Percentiles rank a stretch among this genome's conserved stretches.
Conservation (phyloP, 345 rosid species). For the Kandelia obovata region DNA sequence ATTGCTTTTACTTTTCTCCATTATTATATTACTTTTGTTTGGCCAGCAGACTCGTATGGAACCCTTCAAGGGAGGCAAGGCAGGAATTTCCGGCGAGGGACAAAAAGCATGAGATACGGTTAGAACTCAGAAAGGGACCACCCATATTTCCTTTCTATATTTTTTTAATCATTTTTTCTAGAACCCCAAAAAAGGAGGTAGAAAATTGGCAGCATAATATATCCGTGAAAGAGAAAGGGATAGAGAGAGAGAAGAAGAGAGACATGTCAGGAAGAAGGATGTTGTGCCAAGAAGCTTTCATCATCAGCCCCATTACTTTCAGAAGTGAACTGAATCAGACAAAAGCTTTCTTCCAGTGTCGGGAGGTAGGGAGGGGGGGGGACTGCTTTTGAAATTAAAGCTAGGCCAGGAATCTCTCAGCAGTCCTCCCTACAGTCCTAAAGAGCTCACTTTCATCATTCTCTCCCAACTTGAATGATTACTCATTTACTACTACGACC, state of each 20-base stretch:
- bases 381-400: slow-evolving; percentile 18
- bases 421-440: neutral
- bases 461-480: slow-evolving; percentile 30
- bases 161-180: too few relatives aligned
- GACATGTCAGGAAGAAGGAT: slow-evolving; percentile 22
- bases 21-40: slow-evolving; percentile 2
- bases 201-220: neutral
- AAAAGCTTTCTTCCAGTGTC: slow-evolving; percentile 21
- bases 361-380: neutral
- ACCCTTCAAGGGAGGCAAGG: slow-evolving; percentile 51
- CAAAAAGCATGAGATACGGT: slow-evolving; percentile 4
- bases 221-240: slow-evolving; percentile 5
- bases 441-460: slow-evolving; percentile 25
- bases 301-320: slow-evolving; percentile 38
- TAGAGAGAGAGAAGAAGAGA: neutral
- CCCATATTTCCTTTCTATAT: neutral
- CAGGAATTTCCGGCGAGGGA: slow-evolving; percentile 39
- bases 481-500: slow-evolving; percentile 29
- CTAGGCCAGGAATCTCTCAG: slow-evolving; percentile 25
- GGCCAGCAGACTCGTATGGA: slow-evolving; percentile 26
- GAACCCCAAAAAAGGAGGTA: too few relatives aligned
- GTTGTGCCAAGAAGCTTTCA: slow-evolving; percentile 22
- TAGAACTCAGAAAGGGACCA: neutral
- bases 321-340: slow-evolving; percentile 40
- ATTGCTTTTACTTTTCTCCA: neutral